Conservation (phyloP, 176 grass and related monocot genomes). For the Juncus inflexus region DNA sequence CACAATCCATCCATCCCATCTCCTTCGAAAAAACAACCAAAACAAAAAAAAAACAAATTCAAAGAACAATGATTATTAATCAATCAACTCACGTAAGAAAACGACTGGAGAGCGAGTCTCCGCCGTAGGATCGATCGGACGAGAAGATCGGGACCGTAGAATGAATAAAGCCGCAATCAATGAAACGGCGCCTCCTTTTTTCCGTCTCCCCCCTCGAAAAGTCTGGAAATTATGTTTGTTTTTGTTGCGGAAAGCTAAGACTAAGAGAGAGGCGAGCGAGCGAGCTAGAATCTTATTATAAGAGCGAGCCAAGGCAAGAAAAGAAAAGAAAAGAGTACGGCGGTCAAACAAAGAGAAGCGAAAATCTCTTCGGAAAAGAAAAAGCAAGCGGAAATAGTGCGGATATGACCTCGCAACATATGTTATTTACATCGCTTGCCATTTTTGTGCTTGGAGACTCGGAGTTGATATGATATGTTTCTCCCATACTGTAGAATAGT, state of each 20-base stretch:
- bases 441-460: neutral
- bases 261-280: conserved; percentile 10
- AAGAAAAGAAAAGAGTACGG: conserved; percentile 15
- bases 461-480: neutral
- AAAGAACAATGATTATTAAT: no score
- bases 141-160: conserved; percentile 60
- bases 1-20: no score
- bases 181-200: conserved; percentile 23
- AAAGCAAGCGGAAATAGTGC: neutral
- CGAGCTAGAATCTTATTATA: conserved; percentile 34
- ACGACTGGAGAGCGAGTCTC: conserved; percentile 31
- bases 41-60: no score
- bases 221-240: neutral
- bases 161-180: conserved; percentile 27
- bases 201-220: neutral
- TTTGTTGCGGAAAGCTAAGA: conserved; percentile 1
- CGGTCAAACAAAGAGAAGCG: conserved; percentile 21
- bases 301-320: conserved; percentile 6
- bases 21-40: no score
- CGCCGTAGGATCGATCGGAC: conserved; percentile 41
- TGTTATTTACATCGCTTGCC: conserved; percentile 1
- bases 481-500: no score
- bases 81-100: conserved; percentile 24
- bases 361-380: conserved; percentile 14
- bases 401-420: neutral